Conservation (phyloP, 148 eudicot genomes). For the Selenicereus undatus region DNA sequence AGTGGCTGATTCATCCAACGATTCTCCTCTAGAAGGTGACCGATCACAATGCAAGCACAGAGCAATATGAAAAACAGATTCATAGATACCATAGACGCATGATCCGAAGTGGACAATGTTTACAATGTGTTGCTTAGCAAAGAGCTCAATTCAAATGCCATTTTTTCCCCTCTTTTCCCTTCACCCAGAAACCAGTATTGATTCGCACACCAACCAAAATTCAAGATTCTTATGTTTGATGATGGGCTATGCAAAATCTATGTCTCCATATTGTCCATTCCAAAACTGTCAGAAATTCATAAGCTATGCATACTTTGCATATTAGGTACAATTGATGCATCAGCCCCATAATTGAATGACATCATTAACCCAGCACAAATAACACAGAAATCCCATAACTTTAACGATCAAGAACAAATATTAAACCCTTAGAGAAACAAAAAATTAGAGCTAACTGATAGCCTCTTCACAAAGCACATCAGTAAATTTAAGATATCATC, state of each 20-base stretch:
- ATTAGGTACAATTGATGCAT: neutral
- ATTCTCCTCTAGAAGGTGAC: conserved; percentile 69
- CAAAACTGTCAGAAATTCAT: neutral
- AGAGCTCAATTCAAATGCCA: conserved; percentile 36
- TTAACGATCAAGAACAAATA: neutral
- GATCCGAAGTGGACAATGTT: conserved; percentile 46
- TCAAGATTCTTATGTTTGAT: neutral
- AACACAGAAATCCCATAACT: neutral
- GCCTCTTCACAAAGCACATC: neutral
- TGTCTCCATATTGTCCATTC: neutral
- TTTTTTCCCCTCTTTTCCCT: conserved; percentile 12
- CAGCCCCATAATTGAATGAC: neutral
- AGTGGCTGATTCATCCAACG: conserved; percentile 73
- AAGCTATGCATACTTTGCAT: neutral
- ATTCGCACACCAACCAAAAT: neutral
- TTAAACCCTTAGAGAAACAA: neutral
- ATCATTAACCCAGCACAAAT: neutral
- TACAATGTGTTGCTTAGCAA: conserved; percentile 26
- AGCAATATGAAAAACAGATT: conserved; percentile 62
- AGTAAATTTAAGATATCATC: too few relatives aligned
- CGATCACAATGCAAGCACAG: conserved; percentile 62
- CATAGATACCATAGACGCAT: conserved; percentile 58
- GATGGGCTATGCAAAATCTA: neutral
- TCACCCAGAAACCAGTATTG: neutral
- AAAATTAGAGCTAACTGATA: neutral